Conservation (phyloP, 768 basidiomycete species). For the Xerocomellus intermedius region DNA sequence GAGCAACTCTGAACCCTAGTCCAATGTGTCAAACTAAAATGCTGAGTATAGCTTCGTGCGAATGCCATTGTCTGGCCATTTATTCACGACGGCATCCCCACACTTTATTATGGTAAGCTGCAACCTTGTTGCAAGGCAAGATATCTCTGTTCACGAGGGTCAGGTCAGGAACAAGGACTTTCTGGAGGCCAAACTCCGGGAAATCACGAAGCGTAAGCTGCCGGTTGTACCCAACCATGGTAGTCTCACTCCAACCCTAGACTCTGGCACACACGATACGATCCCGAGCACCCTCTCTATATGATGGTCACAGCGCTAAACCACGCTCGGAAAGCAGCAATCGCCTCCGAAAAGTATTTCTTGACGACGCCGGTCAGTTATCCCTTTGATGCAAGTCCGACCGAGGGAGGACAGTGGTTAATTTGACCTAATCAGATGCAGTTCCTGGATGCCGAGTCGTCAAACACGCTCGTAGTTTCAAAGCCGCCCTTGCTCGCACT, state of each 20-base stretch:
- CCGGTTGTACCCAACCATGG: neutral
- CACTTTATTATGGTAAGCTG: conserved; percentile 45
- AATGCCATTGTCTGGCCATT: conserved; percentile 53
- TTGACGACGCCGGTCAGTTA: conserved; percentile 44
- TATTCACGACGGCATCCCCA: conserved; percentile 50
- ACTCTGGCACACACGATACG: conserved; percentile 60
- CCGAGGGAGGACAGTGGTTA: neutral
- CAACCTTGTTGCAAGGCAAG: neutral
- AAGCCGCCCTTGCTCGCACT: conserved; percentile 58
- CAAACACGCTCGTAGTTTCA: conserved; percentile 45
- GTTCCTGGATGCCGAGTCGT: conserved; percentile 41
- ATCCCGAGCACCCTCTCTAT: conserved; percentile 48
- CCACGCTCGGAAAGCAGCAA: conserved; percentile 50
- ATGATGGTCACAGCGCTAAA: conserved; percentile 49
- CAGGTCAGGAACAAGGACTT: conserved; percentile 52
- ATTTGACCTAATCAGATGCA: conserved; percentile 37
- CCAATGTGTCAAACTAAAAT: neutral
- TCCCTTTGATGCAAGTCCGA: neutral
- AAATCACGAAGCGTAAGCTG: conserved; percentile 50
- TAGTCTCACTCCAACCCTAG: conserved; percentile 31
- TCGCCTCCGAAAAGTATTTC: conserved; percentile 41
- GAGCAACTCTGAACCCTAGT: conserved; percentile 5
- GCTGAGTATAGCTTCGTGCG: conserved; percentile 33
- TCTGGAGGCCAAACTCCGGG: conserved; percentile 42
- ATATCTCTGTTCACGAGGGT: neutral